phyloP scores from a whole-genome alignment of 305 asterid genomes.

The Solanum aculeatissimum region DNA sequence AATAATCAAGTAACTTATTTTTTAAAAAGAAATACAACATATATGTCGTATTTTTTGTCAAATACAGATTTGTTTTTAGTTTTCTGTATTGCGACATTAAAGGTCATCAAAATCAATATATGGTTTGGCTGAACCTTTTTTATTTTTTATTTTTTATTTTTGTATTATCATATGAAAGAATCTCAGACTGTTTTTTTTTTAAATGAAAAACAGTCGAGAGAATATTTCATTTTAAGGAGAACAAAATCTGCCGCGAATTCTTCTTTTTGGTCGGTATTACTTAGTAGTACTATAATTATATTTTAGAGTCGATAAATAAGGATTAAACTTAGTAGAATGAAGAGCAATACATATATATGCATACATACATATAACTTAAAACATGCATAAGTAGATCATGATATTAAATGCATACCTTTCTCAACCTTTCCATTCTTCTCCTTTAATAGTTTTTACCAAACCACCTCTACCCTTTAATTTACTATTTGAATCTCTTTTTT shows the following conservation, averaged over 20 bases:
- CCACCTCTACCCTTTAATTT: neutral
- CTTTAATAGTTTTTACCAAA: neutral
- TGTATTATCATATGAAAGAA: neutral
- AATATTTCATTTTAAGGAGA: neutral
- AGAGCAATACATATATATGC: neutral
- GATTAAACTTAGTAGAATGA: neutral
- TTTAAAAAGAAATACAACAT: neutral
- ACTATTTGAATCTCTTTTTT: neutral
- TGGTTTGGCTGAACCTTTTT: neutral
- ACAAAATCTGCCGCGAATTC: neutral
- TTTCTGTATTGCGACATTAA: neutral
- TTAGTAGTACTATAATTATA: neutral
- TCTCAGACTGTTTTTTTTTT: neutral
- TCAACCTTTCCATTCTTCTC: neutral
- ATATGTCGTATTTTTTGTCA: neutral
- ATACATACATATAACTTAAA: neutral
- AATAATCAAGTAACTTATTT: neutral
- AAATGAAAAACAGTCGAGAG: neutral
- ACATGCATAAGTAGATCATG: neutral
- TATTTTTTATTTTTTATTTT: too few relatives aligned
- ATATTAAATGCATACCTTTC: neutral
- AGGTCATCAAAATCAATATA: neutral
- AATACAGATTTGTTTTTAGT: neutral
- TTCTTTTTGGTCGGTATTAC: neutral
- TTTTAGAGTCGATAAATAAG: neutral